Base-by-base conservation (phyloP, 306 rosid species). In the Prosopis cineraria region DNA sequence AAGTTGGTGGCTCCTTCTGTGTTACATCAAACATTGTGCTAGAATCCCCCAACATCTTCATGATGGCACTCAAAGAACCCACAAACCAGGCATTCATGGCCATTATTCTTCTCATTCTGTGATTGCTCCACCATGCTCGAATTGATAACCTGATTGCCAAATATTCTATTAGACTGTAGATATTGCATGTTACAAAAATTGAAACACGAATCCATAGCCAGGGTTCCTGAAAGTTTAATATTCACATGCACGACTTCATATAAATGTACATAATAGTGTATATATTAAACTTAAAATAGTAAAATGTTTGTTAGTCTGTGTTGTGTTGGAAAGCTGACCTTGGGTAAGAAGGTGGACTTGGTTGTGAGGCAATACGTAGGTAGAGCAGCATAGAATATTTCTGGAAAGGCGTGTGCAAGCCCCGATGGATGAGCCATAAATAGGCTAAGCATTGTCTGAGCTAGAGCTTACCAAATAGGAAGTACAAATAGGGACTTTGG, bases 41-140 rank as follows among this genome's bases (percentile, higher is more conserved):
- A 0, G 90, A 84, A 24, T 85, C 59, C 34, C 95, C 82, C 10
- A 87, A 45, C 2, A 88, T 17, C 56, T 91, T 84, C 7, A 84
- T 56, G 1, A 87, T 10, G 40, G 79, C 37, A 33, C 76, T 69
- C 2, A 91, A 7, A 43, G 88, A 30, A 67, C 90, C 92, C 24
- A 79, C 68, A 7, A 91, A 68, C 72, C 85, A 85, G 12, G 92
- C 79, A 30, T 48, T 84, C 81, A 69, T 58, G 17, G 79, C 0
- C 19, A 4, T 70, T 74, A 93, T 84, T 80, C 70, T 82, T 66
- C 79, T 71, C 96, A 87, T 91, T 58, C 85, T 80, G 45, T 80
- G 80, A 74, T 89, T 90, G 60, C 90, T 93, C 98, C 98, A 90
- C 92, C 98, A 93, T 14, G 83, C 82, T 77, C 80, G 77, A 4